These are phyloP conservation scores for Tulasnella sp. DNA, from an alignment of 768 basidiomycete species.

Conservation along the genomic window DNA sequence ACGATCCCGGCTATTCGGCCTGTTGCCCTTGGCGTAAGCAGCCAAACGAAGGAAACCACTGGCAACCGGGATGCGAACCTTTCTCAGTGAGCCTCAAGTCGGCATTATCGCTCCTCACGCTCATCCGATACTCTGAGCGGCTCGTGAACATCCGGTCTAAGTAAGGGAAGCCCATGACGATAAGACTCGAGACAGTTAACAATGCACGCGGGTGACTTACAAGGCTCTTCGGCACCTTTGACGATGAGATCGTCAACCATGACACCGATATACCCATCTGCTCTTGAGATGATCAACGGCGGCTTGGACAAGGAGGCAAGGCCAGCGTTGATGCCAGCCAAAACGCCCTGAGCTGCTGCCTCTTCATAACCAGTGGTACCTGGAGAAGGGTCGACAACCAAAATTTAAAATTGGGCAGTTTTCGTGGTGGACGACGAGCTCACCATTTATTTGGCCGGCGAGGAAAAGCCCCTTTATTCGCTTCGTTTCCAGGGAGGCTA, in stretches of 20 bases:
- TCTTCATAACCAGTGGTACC: conserved; percentile 94
- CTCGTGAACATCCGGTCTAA: conserved; percentile 92
- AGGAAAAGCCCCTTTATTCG: conserved; percentile 82
- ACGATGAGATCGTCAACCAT: conserved; percentile 89
- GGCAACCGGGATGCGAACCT: conserved; percentile 43
- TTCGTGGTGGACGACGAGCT: not conserved
- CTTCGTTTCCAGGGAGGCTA: conserved; percentile 82
- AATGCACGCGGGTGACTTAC: conserved; percentile 43
- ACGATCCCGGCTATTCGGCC: conserved; percentile 45
- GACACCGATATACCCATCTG: conserved; percentile 82
- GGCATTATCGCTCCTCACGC: conserved; percentile 83
- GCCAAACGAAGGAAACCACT: not conserved
- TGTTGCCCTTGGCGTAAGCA: conserved; percentile 26
- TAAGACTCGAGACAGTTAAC: not conserved
- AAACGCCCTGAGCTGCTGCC: conserved; percentile 83
- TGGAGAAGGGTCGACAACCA: conserved; percentile 29
- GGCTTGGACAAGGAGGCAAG: conserved; percentile 54
- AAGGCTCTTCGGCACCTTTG: conserved; percentile 88
- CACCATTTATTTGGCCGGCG: conserved; percentile 86
- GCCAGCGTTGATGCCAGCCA: conserved; percentile 87
- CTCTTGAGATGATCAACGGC: conserved; percentile 67
- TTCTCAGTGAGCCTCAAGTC: conserved; percentile 75
- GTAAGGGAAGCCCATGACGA: not conserved
- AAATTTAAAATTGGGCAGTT: not conserved
- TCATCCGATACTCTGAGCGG: conserved; percentile 85